Evolutionary conservation across 148 eudicot species (phyloP), one percentile per base, ranked within the genome.

Genomic region (Cornus controversa): DNA sequence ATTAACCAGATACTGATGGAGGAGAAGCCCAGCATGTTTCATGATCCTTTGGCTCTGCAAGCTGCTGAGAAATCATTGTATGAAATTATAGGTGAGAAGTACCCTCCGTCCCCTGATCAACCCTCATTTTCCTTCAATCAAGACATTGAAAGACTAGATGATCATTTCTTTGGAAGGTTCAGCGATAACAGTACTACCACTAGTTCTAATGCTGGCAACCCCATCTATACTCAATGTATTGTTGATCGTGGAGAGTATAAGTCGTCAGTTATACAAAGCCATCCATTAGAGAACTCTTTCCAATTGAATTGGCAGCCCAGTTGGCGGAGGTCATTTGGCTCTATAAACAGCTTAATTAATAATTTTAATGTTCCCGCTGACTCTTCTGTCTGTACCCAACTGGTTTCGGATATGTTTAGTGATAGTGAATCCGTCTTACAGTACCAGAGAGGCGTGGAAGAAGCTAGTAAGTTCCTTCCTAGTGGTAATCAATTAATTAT

Each of bases 1-100:
- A 82, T 89, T 31, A 79, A 69, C 78, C 87, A 87, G 54, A 89
- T 89, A 72, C 92, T 89, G 29, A 85, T 87, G 87, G 92, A 89
- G 79, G 92, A 70, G 47, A 74, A 29, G 28, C 84, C 80, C 28
- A 36, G 78, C 24, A 75, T 80, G 62, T 74, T 87, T 74, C 78
- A 80, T 76, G 86, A 87, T 18, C 83, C 74, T 68, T 67, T 74
- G 81, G 90, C 87, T 0, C 84, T 89, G 11, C 84, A 85, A 80
- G 87, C 87, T 28, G 80, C 90, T 24, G 92, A 89, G 75, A 80
- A 85, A 72, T 84, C 85, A 26, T 72, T 89, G 25, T 84, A 85
- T 82, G 90, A 89, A 80, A 87, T 72, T 69, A 84, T 89, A 64
- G 87, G 84, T 25, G 80, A 70, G 78, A 66, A 80, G 26, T 72